Base-by-base conservation (phyloP, 345 rosid genomes). In the Passiflora organensis region DNA sequence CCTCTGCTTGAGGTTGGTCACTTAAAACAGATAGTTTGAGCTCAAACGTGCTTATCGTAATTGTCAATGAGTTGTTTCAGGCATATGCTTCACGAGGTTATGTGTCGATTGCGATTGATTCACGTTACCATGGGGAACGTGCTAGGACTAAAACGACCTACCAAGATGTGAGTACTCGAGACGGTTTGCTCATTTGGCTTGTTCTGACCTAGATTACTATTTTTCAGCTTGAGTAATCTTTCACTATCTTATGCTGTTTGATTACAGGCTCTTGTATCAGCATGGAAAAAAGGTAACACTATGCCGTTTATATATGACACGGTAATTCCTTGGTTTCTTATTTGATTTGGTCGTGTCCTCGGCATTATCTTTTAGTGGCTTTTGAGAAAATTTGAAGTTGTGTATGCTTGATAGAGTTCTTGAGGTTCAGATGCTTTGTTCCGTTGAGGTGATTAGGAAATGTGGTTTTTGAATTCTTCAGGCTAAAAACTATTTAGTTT, bases 241-340 rank as follows among this genome's bases (percentile, higher is more conserved):
- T 11, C 43, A 15, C n/a, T 5, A 2, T 48, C 21, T 36, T 47
- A 21, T 34, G 21, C 19, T 43, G 52, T 70, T 67, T 39, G 18
- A 68, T 10, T 75, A 73, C 78, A 93, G 99, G 97, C 89, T 62
- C 85, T 93, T 56, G 70, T 89, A 13, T 83, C 95, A 53, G 76
- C 97, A 21, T 93, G 99, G 97, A 83, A 53, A 65, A 77, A 69
- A 11, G 95, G 97, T 45, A 79, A 81, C 52, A 84, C 86, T 23
- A 84, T 91, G 98, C 96, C 98, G 34, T 91, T 91, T 68, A 74
- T 91, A 74, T 88, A 72, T 71, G 96, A 85, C 71, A 81, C 90
- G 62, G 96, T 85, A 72, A 62, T 48, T 60, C 43, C 5, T 43
- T 12, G 17, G 4, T 19, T 50, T 21, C 24, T 14, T 15, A n/a